phyloP scores from a whole-genome alignment of 169 alveolate genomes.

The Eimeria acervulina region DNA sequence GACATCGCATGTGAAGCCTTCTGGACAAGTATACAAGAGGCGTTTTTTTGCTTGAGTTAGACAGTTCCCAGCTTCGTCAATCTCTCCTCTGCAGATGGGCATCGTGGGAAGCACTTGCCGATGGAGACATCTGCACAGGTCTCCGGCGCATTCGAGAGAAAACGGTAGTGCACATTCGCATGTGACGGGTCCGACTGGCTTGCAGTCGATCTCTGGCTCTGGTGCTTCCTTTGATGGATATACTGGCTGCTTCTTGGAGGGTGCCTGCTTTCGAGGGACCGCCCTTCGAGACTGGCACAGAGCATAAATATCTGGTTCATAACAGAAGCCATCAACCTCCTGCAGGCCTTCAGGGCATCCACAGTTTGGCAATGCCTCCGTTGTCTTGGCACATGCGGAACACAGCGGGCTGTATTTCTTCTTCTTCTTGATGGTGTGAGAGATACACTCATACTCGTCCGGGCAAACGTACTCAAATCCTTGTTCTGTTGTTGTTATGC shows the following conservation, averaged over 20 bases:
- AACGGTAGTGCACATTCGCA: constrained; percentile 31
- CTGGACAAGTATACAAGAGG: constrained; percentile 59
- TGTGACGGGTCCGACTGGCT: constrained; percentile 4
- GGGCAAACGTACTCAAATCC: constrained; percentile 70
- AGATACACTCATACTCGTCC: constrained; percentile 46
- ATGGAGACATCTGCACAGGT: constrained; percentile 40
- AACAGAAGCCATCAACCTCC: constrained; percentile 61
- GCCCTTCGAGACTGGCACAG: constrained; percentile 10
- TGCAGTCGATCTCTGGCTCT: constrained; percentile 50
- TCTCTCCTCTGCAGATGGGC: constrained; percentile 63
- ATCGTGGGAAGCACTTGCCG: constrained; percentile 51
- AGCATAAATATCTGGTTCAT: constrained; percentile 20
- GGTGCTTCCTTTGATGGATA: not conserved
- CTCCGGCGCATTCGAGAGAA: constrained; percentile 31
- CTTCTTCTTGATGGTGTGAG: constrained; percentile 29
- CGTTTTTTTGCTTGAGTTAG: constrained; percentile 32
- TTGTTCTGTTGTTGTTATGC: constrained; percentile 27
- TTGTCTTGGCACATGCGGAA: constrained; percentile 65
- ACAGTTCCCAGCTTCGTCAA: constrained; percentile 65
- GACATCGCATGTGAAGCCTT: constrained; percentile 79
- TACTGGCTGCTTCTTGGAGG: not conserved
- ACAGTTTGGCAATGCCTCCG: constrained; percentile 53
- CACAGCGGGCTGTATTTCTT: constrained; percentile 72
- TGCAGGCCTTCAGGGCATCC: constrained; percentile 68
- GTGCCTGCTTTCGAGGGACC: constrained; percentile 62